Evolutionary conservation across 441 rosid species (phyloP).

Genomic region (Rhodomyrtus psidioides): DNA sequence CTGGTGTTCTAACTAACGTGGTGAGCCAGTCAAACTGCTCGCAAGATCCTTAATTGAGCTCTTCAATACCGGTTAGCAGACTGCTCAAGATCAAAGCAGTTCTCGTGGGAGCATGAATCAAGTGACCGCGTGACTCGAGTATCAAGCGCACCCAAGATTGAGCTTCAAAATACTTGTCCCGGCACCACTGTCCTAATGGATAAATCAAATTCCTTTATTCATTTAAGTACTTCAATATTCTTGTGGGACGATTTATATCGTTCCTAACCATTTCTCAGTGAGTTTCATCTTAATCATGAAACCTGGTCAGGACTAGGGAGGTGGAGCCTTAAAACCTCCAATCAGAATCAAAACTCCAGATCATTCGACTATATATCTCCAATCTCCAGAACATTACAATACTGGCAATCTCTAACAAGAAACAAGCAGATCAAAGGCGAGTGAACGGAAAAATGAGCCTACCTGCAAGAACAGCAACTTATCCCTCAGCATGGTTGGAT

Average conservation of each 20-base stretch:
- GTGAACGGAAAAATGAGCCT: not conserved
- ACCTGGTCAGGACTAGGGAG: not conserved
- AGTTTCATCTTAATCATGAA: not conserved
- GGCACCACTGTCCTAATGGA: not conserved
- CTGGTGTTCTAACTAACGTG: not conserved
- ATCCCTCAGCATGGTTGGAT: slow-evolving; percentile 40
- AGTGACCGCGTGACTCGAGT: not conserved
- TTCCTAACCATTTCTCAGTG: not conserved
- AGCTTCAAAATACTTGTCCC: not conserved
- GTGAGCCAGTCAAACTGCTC: not conserved
- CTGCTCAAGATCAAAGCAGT: not conserved
- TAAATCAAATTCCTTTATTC: not conserved
- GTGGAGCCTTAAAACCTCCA: not conserved
- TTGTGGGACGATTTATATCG: not conserved
- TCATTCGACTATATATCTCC: not conserved
- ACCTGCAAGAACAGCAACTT: slow-evolving; percentile 73
- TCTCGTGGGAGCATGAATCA: not conserved
- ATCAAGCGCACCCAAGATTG: not conserved
- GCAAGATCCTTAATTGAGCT: not conserved
- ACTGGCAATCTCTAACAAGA: not conserved
- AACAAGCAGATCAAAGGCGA: not conserved
- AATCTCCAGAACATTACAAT: not conserved
- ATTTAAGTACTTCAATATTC: not conserved
- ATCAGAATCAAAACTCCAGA: not conserved
- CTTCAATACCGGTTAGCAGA: not conserved